phyloP scores from a whole-genome alignment of 1,284 basidiomycete species.

The Trametes versicolor region DNA sequence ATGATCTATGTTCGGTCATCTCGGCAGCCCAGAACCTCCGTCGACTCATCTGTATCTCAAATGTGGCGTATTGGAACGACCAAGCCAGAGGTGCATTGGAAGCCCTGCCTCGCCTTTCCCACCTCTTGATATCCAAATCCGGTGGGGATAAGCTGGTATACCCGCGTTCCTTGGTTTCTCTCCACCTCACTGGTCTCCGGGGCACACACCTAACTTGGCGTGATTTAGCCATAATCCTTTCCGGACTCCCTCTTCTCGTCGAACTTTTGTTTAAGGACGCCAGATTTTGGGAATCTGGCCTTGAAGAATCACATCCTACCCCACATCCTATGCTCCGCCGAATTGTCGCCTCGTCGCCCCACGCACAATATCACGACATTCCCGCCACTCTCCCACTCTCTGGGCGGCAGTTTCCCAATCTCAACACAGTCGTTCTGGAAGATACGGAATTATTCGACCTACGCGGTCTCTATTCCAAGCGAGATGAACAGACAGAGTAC shows the following conservation, averaged over 20 bases:
- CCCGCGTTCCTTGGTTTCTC: not conserved
- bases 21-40: not conserved
- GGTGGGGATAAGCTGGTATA: not conserved
- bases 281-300: not conserved
- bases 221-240: not conserved
- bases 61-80: not conserved
- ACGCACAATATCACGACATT: too few species aligned
- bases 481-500: too few species aligned
- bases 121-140: not conserved
- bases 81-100: not conserved
- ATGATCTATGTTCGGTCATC: not conserved
- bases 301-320: not conserved
- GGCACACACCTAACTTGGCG: not conserved
- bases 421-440: too few species aligned
- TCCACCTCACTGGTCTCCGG: not conserved
- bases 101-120: not conserved
- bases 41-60: not conserved
- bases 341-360: not conserved
- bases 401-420: too few species aligned
- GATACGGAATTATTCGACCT: too few species aligned
- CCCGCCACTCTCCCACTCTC: too few species aligned
- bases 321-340: not conserved
- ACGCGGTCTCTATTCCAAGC: too few species aligned
- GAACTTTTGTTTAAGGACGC: not conserved
- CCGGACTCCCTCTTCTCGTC: not conserved